Evolutionary conservation across 352 stramenopile species (phyloP), one percentile per base, ranked within the genome.

Genomic region (Blastocystis sp.): DNA sequence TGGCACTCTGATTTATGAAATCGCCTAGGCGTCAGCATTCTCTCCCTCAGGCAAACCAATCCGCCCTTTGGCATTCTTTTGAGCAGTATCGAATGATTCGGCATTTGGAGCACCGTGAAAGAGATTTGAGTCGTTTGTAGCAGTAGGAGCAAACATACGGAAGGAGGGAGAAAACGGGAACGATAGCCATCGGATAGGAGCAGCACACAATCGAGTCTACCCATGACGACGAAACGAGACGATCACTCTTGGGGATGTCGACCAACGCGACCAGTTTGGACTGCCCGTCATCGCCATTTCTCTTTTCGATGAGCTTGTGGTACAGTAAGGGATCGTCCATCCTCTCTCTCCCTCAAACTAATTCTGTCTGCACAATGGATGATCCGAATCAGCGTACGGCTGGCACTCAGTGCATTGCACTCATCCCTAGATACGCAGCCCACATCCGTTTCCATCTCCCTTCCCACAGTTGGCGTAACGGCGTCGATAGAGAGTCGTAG

Each of bases 1-100:
- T 66, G 21, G 45, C 74, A 84, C 48, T 84, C 74, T 28, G 40
- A 28, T 45, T 84, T 84, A 28, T 84, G 74, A 28, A 67, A 84
- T 4, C 43, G 38, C 74, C 74, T 84, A 61, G 2, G 43, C 45
- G 19, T 41, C 11, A 23, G 69, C 23, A 45, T 5, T 2, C 56
- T 34, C 65, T 4, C 28, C 21, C 19, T 53, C 23, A 66, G 3
- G 43, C 17, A 7, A 59, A 84, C 74, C 74, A 84, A 45, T 84
- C 74, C 21, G 74, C 74, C 19, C 21, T 84, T 34, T 84, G 74
- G 60, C 74, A 84, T 43, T 67, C n/a, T n/a, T 84, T 84, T 66
- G 56, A 84, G 28, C 74, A 84, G 28, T 84, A 84, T 14, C 74
- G 7, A 3, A 67, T 53, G 14, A 84, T 41, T 17, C 60, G 56